Evolutionary conservation across 176 grass and related monocot genomes (phyloP).

Genomic region (Chrysopogon serrulatus): DNA sequence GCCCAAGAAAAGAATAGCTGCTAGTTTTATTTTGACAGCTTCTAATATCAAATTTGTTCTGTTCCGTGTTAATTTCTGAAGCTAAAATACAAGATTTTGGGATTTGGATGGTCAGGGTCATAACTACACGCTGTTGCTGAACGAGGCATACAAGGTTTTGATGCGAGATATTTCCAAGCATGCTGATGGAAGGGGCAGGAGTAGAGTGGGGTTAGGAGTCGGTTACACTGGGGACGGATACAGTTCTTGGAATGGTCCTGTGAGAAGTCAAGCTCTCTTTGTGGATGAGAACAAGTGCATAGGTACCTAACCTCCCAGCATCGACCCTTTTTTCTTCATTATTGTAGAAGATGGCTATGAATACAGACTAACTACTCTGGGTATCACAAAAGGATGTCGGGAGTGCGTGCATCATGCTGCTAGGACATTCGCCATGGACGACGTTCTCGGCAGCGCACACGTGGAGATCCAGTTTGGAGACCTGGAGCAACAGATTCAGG

Average conservation of each 20-base stretch:
- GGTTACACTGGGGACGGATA: constrained; percentile 44
- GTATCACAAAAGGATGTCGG: constrained; percentile 38
- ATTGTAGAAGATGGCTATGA: neutral
- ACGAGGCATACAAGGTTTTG: constrained; percentile 51
- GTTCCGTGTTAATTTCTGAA: neutral
- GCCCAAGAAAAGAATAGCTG: neutral
- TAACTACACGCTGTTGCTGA: constrained; percentile 53
- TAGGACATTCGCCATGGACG: constrained; percentile 58
- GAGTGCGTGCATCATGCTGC: constrained; percentile 50
- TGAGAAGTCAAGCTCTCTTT: constrained; percentile 53
- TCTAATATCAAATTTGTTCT: neutral
- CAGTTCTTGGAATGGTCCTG: constrained; percentile 65
- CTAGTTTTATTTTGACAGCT: neutral
- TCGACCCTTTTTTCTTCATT: neutral
- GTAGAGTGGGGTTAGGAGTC: neutral
- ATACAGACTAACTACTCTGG: neutral
- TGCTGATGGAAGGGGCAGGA: constrained; percentile 17
- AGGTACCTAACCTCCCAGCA: constrained; percentile 24
- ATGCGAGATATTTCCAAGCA: constrained; percentile 24
- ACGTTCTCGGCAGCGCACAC: constrained; percentile 47
- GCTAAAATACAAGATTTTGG: neutral
- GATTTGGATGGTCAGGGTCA: constrained; percentile 41
- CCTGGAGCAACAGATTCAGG: constrained; percentile 46
- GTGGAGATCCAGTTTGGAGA: constrained; percentile 58
- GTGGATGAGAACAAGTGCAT: constrained; percentile 72